Base-by-base conservation (phyloP, 2,329 filamentous ascomycete species). In the Trichoderma pleuroti region DNA sequence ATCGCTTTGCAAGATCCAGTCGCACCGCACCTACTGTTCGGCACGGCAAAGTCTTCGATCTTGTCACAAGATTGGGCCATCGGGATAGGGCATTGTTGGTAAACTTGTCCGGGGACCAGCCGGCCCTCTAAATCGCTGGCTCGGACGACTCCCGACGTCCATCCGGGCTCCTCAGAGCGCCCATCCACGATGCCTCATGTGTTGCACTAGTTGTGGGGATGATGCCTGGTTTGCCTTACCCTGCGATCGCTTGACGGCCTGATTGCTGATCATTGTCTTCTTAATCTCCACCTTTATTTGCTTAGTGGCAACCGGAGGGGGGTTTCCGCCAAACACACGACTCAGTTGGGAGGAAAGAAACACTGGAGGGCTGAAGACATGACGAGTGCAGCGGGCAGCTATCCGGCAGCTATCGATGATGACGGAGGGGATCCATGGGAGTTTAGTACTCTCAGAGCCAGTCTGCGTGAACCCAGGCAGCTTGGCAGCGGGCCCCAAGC, bases 1-100 rank as follows among this genome's bases (percentile, higher is more conserved):
- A 59, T 68, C 36, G 21, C 54, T 42, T 62, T 62, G 57, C 56
- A 54, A 54, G 66, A 34, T 69, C 46, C 39, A 34, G 66, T 52
- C 26, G 57, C 57, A 62, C 57, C 42, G 56, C 66, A 68, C 66
- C 66, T 69, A 54, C 66, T 52, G 12, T 62, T 36, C 66, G 46
- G 57, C 57, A 68, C 26, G 64, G 64, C 64, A 68, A 68, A 62
- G 66, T 36, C 36, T 61, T 54, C 66, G 66, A 69, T 69, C 66
- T 62, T 69, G 42, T 30, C 66, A 60, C 66, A n/a, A 39, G 36
- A 26, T 60, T 68, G 42, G 42, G 57, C 30, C 39, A 61, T 39
- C 42, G 24, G 30, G n/a, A 24, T 59, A 52, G 26, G n/a, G 21
- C 30, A 36, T 46, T 42, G 54, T 26, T 59, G 36, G 34, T 34